A percentile compares a stretch with the other conserved stretches of the same genome.
Evolutionary conservation across 1,139 yeast species (phyloP).

Genomic region (Diutina pseudorugosa): DNA sequence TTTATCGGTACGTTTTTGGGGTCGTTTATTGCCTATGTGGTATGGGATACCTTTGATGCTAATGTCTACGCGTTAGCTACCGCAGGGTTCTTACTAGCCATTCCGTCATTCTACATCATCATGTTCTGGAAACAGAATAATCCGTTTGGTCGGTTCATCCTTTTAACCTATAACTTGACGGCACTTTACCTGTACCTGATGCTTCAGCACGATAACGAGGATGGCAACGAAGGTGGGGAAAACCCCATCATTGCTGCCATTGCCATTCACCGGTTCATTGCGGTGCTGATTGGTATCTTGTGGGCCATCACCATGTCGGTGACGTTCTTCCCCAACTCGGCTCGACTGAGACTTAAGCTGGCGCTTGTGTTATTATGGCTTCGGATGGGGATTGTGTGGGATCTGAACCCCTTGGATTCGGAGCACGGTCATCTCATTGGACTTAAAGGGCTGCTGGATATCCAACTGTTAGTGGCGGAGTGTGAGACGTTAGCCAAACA

Average conservation of each 20-base stretch:
- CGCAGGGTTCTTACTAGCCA: conserved; percentile 47
- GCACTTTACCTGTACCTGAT: conserved; percentile 67
- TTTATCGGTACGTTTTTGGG: conserved; percentile 69
- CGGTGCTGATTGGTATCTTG: conserved; percentile 60
- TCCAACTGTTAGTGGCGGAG: conserved; percentile 48
- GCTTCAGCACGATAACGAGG: conserved; percentile 47
- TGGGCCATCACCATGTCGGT: conserved; percentile 68
- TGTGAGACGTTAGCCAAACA: conserved; percentile 50
- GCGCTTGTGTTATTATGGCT: conserved; percentile 66
- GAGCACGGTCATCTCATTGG: conserved; percentile 26
- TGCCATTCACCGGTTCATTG: conserved; percentile 65
- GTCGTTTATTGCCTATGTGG: conserved; percentile 43
- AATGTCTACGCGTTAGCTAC: conserved; percentile 41
- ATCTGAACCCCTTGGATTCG: conserved; percentile 40
- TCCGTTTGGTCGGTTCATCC: conserved; percentile 60
- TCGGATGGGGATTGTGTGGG: conserved; percentile 75
- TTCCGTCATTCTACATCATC: conserved; percentile 59
- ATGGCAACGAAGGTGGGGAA: conserved; percentile 62
- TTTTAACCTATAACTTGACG: conserved; percentile 68
- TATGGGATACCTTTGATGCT: conserved; percentile 50
- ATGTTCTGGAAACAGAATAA: conserved; percentile 52
- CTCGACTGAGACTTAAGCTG: conserved; percentile 52
- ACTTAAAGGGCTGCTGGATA: conserved; percentile 38
- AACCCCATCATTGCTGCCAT: conserved; percentile 61
- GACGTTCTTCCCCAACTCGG: conserved; percentile 62